Evolutionary conservation across 495 filamentous ascomycete species (phyloP), one percentile per base, ranked within the genome.

Genomic region (Podospora fimiseda): DNA sequence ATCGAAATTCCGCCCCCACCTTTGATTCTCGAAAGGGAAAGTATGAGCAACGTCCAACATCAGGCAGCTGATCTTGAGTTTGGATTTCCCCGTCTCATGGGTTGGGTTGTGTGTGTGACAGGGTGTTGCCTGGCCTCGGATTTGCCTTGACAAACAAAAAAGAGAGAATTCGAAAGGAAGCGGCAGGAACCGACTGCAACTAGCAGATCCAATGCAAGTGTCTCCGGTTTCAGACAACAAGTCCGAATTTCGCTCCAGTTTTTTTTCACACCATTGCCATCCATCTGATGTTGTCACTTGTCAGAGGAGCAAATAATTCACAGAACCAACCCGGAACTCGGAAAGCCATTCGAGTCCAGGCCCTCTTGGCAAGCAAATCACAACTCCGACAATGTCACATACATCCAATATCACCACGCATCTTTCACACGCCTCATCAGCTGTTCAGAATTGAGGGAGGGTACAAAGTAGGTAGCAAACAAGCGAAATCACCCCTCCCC

Each of bases 331-430:
- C 14, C 22, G 44, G 13, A 11, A 18, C 9, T 27, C 9, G 21
- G 36, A 24, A 30, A 13, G 9, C 21, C 23, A 16, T 27, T 18
- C 13, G 14, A 24, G 53, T 23, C 53, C 27, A 43, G 53, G 38
- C 53, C 41, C 16, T 50, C 53, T 55, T 55, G 53, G 53, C 47
- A 44, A 44, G 42, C 39, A 16, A 42, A 42, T n/a, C 5, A 8
- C 19, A 33, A 22, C 40, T 14, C 15, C 27, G 11, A 46, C 27
- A 11, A 33, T 33, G 27, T 33, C 27, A 33, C 27, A 33, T 33
- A 5, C 27, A 33, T 33, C 27, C 27, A 5, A 5, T 11, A 33
- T 33, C 27, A 6, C 11, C 11, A 11, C 6, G 27, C 27, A 33
- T 33, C 6, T 33, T 33, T 33, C 27, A 33, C n/a, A n/a, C n/a